phyloP scores from a whole-genome alignment of 2,329 filamentous ascomycete species.

The Botryotinia calthae region DNA sequence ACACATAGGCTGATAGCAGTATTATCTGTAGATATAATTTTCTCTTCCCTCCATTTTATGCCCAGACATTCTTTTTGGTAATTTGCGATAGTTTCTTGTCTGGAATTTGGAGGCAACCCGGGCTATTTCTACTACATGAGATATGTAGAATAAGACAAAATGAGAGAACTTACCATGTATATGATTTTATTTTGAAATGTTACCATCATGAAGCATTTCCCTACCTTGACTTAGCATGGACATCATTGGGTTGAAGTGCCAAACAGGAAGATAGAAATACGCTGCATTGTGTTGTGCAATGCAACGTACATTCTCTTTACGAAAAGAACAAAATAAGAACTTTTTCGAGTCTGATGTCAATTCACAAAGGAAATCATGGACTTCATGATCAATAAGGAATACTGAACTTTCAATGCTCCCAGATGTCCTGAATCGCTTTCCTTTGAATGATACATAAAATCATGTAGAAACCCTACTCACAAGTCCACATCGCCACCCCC shows the following conservation, averaged over 20 bases:
- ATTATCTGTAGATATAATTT: conserved; percentile 60
- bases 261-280: neutral
- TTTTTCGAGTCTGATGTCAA: neutral
- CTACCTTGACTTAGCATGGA: conserved; percentile 17
- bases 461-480: conserved; percentile 3
- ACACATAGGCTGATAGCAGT: conserved; percentile 62
- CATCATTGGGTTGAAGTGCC: neutral
- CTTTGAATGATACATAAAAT: neutral
- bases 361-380: neutral
- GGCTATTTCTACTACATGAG: conserved; percentile 62
- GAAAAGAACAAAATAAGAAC: neutral
- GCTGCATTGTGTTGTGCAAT: neutral
- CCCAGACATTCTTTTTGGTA: conserved; percentile 59
- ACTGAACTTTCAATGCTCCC: neutral
- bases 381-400: neutral
- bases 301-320: neutral
- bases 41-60: conserved; percentile 65
- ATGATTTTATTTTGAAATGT: conserved; percentile 22
- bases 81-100: conserved; percentile 63
- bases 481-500: conserved; percentile 61
- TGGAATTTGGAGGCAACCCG: conserved; percentile 67
- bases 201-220: conserved; percentile 54
- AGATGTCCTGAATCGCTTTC: neutral
- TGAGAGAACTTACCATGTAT: conserved; percentile 10
- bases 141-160: neutral